Conservation (phyloP, 2,329 filamentous ascomycete genomes). For the Ceratocystis papillata region DNA sequence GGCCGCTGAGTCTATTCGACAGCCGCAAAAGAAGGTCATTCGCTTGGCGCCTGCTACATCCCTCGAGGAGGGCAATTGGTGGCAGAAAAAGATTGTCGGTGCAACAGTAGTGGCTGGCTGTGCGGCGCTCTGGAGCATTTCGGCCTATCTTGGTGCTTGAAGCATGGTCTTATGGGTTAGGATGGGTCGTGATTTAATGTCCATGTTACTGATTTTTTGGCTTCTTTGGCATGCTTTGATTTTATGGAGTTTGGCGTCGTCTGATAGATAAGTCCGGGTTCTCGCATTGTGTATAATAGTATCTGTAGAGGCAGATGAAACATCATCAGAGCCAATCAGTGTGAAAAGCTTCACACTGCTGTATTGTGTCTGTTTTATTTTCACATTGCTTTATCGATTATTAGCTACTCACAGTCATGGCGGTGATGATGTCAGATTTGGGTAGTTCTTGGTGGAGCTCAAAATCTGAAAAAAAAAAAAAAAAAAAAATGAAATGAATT, state of each 20-base stretch:
- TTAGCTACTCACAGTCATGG: not conserved
- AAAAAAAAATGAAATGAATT: not conserved
- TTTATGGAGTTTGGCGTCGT: slow-evolving; percentile 5
- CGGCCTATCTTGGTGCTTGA: slow-evolving; percentile 39
- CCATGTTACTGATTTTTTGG: not conserved
- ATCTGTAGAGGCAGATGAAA: not conserved
- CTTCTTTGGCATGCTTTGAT: slow-evolving; percentile 8
- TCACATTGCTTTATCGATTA: not conserved
- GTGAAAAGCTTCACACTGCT: too few species aligned
- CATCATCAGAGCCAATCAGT: too few species aligned
- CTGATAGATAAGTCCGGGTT: not conserved
- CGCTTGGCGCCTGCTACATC: slow-evolving; percentile 39
- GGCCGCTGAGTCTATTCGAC: not conserved
- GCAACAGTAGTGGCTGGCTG: slow-evolving; percentile 52
- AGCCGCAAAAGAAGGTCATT: slow-evolving; percentile 23
- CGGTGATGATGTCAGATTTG: slow-evolving; percentile 12
- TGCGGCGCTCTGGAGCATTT: slow-evolving; percentile 47
- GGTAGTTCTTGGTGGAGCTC: not conserved
- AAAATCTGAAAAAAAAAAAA: not conserved
- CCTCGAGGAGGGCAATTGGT: slow-evolving; percentile 55
- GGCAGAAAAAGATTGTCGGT: slow-evolving; percentile 54
- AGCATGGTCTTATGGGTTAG: not conserved
- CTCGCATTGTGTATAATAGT: not conserved
- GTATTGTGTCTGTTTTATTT: not conserved
- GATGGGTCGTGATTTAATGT: not conserved